Evolutionary conservation across 164 flowering plant genomes (phyloP).

Genomic region (Dillenia suffruticosa): DNA sequence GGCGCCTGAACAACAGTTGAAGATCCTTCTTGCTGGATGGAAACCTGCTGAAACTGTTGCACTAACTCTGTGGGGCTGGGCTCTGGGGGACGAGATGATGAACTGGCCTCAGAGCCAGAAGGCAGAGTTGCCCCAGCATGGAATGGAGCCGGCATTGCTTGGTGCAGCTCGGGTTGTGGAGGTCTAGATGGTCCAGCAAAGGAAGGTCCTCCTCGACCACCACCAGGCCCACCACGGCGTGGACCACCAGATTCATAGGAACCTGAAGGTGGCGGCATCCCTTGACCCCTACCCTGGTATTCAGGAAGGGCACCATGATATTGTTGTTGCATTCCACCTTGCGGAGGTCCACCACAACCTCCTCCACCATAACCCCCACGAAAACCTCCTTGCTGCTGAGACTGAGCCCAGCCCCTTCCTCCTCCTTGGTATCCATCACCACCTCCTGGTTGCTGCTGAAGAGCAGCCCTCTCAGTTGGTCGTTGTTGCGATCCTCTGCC

Average conservation of each 20-base stretch:
- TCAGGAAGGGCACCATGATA: slow-evolving; percentile 21
- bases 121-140: slow-evolving; percentile 31
- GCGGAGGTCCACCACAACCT: slow-evolving; percentile 15
- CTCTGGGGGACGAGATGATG: slow-evolving; percentile 35
- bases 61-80: slow-evolving; percentile 14
- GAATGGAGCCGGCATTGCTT: slow-evolving; percentile 51
- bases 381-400: slow-evolving; percentile 21
- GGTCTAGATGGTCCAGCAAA: slow-evolving; percentile 40
- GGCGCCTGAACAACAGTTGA: slow-evolving; percentile 33
- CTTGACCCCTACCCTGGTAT: slow-evolving; percentile 37
- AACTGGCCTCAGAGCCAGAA: slow-evolving; percentile 38
- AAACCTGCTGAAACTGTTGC: slow-evolving; percentile 40
- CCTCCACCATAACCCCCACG: slow-evolving; percentile 27
- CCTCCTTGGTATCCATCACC: slow-evolving; percentile 22
- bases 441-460: slow-evolving; percentile 10
- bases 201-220: slow-evolving; percentile 34
- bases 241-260: slow-evolving; percentile 19
- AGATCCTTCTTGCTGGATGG: slow-evolving; percentile 30
- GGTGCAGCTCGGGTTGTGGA: slow-evolving; percentile 82
- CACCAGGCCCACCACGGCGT: slow-evolving; percentile 28
- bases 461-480: slow-evolving; percentile 19
- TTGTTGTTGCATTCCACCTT: slow-evolving; percentile 23
- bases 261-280: slow-evolving; percentile 28
- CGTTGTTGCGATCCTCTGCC: slow-evolving; percentile 60
- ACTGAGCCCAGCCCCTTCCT: slow-evolving; percentile 43